Conservation (phyloP, 129 eudicot species). For the Ambrosia trifida region DNA sequence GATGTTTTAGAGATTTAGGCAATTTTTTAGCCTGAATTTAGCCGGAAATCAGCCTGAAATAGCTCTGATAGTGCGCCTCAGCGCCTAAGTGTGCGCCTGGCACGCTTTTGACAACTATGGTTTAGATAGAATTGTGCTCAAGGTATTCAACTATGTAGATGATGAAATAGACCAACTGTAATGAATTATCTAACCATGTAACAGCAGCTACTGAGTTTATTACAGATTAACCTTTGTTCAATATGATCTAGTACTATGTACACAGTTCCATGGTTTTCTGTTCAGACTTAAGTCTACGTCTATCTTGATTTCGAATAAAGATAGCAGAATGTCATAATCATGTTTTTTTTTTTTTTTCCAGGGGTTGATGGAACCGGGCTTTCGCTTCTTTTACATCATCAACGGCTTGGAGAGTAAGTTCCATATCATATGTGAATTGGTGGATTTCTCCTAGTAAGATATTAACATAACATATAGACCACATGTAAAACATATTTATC, state of each 20-base stretch:
- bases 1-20: too few relatives aligned
- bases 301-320: neutral
- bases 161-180: neutral
- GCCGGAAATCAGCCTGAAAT: too few relatives aligned
- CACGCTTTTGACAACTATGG: too few relatives aligned
- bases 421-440: neutral
- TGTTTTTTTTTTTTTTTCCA: constrained; percentile 26
- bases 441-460: constrained; percentile 1
- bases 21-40: too few relatives aligned
- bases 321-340: constrained; percentile 9
- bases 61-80: too few relatives aligned
- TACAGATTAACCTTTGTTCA: neutral
- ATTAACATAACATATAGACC: neutral
- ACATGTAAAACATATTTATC: neutral
- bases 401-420: constrained; percentile 60
- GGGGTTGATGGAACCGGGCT: constrained; percentile 70
- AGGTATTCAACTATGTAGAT: neutral
- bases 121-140: neutral
- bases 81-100: too few relatives aligned
- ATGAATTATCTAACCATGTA: neutral
- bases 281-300: neutral
- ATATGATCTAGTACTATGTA: neutral
- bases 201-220: neutral
- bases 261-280: neutral
- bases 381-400: constrained; percentile 63